Evolutionary conservation across 805 yeast genomes (phyloP), one percentile per base, ranked within the genome.

Genomic region (Metschnikowia aberdeeniae): DNA sequence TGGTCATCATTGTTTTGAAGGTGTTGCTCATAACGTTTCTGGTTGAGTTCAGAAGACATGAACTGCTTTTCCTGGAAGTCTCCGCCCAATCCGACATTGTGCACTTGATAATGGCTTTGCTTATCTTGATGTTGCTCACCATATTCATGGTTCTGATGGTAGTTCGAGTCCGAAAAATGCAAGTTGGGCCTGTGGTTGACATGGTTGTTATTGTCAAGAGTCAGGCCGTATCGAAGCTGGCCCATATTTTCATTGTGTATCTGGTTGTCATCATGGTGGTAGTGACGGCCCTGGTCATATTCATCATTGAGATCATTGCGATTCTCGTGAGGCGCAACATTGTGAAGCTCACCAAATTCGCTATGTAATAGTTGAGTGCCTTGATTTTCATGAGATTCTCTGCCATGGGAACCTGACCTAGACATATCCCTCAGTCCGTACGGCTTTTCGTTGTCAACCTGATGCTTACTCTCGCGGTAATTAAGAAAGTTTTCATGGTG

Each of bases 71-170:
- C 27, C 5, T 36, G 40, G 22, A 29, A 41, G 8, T 22, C 30
- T 8, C 22, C 11, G 7, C 24, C 26, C 28, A 24, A 24, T 6
- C 30, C 36, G 8, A 24, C 34, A 22, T 37, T 34, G 11, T 38
- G 44, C n/a, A 14, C 34, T 19, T 37, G 36, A 9, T 8, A 30
- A 4, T 11, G 28, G 17, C 29, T 43, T 5, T 45, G 45, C 28
- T 29, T 26, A 34, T 14, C 33, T 6, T 34, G 47, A 11, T 30
- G 46, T 20, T 31, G 14, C 13, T 36, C 45, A 12, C 29, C 31
- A 24, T 24, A 34, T 13, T 22, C 38, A 5, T 27, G 19, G 32
- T 26, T 32, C 14, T 39, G 14, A 36, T 19, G 36, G 38, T 30
- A 31, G 31, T 38, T 26, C 4, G 32, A 35, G 20, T 35, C 36